Percentiles rank a stretch among this genome's conserved stretches.
phyloP scores from a whole-genome alignment of 345 rosid species.

The Barbarea vulgaris region DNA sequence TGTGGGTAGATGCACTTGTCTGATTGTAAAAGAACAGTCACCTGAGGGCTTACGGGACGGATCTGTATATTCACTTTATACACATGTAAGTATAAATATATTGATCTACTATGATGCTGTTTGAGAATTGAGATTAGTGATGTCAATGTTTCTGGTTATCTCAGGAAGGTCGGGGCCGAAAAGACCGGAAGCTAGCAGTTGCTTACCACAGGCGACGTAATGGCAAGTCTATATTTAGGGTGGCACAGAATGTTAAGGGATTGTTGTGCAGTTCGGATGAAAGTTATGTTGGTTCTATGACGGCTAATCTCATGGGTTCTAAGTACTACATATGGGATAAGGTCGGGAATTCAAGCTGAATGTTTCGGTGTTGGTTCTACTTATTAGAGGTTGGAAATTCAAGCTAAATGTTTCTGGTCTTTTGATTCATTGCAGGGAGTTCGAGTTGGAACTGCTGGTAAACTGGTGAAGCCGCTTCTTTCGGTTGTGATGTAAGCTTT shows the following conservation, averaged over 20 bases:
- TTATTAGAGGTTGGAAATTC: background rate
- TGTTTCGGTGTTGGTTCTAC: background rate
- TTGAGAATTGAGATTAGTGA: background rate
- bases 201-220: constrained; percentile 67
- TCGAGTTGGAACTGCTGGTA: constrained; percentile 44
- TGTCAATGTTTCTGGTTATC: constrained; percentile 6
- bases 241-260: constrained; percentile 78
- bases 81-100: constrained; percentile 56
- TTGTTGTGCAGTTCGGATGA: constrained; percentile 64
- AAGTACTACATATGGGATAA: constrained; percentile 86
- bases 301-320: constrained; percentile 87
- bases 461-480: constrained; percentile 59
- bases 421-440: constrained; percentile 50
- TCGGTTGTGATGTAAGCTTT: constrained; percentile 69
- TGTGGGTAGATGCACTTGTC: constrained; percentile 85
- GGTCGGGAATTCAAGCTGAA: constrained; percentile 30
- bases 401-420: constrained; percentile 15
- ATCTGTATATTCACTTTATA: constrained; percentile 71
- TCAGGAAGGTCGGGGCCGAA: constrained; percentile 94
- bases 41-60: constrained; percentile 59
- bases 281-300: constrained; percentile 68
- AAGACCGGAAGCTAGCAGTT: constrained; percentile 81
- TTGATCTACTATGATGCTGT: background rate
- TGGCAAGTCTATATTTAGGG: constrained; percentile 65
- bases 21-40: constrained; percentile 69